phyloP scores from a whole-genome alignment of 2,329 filamentous ascomycete species.

The Shiraia bambusicola region DNA sequence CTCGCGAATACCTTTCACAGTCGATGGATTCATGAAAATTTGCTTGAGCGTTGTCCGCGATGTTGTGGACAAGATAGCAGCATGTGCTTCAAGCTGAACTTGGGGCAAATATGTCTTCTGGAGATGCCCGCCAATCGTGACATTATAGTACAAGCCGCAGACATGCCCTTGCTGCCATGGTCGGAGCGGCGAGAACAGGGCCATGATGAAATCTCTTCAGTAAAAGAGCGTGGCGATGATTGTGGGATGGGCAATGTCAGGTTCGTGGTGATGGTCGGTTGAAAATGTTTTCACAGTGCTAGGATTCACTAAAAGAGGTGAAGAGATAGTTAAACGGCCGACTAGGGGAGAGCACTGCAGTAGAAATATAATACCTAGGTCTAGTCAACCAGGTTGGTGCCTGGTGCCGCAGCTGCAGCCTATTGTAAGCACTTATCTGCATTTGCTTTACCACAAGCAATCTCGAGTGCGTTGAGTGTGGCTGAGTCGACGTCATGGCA shows the following conservation, averaged over 20 bases:
- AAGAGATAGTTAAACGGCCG: too few species aligned
- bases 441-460: conserved; percentile 4
- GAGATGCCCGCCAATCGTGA: conserved; percentile 1
- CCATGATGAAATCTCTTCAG: neutral
- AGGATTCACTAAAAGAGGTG: too few species aligned
- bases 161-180: conserved; percentile 9
- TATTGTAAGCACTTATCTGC: conserved; percentile 6
- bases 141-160: conserved; percentile 37
- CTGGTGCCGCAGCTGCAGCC: conserved; percentile 8
- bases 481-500: conserved; percentile 3
- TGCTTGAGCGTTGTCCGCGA: conserved; percentile 57
- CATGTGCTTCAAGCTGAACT: conserved; percentile 58
- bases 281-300: neutral
- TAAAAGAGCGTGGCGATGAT: too few species aligned
- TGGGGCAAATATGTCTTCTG: conserved; percentile 56
- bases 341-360: conserved; percentile 1
- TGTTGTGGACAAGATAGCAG: conserved; percentile 60
- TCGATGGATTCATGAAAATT: conserved; percentile 62
- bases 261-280: too few species aligned
- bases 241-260: too few species aligned
- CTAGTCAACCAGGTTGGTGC: conserved; percentile 8
- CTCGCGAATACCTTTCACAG: conserved; percentile 51
- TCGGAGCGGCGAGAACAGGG: neutral
- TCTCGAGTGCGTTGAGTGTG: neutral
- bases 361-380: conserved; percentile 10